Evolutionary conservation across 305 asterid species (phyloP), one percentile per base, ranked within the genome.

Genomic region (Solanum hybrid): DNA sequence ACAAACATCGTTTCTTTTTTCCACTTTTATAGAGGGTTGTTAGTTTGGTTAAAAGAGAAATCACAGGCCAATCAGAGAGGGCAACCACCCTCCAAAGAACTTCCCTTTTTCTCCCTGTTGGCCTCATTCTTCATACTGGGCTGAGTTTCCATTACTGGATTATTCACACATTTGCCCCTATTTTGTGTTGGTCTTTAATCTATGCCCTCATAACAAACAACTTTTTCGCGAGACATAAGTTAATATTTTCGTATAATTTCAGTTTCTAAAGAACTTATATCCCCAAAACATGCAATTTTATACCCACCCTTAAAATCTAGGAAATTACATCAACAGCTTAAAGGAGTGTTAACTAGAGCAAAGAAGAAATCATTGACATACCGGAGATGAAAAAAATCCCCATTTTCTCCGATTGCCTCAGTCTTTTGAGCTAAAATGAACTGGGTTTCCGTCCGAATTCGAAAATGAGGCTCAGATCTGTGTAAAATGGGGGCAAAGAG

Each of bases 391-490:
- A 79, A 80, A 80, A 31, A 14, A 73, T 27, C 12, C 69, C 37
- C 13, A 15, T 81, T 79, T 27, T 81, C 86, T 81, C 17, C 9
- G 10, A 42, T 29, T 27, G 9, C 71, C 36, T 42, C 17, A 81
- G 12, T 38, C 38, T 2, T 40, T 78, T 42, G 29, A 42, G 27
- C 38, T 82, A 45, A 42, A 42, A 45, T 82, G 71, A 82, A 45
- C 4, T 8, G 35, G 71, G 26, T 42, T 40, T 42, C 86, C 86
- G 40, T 80, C 64, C 10, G n/a, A 14, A 29, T 2, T 17, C 4
- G 40, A 17, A 38, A 27, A 42, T 29, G 38, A 82, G 93, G 94
- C 93, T 93, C 94, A 93, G 95, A 93, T 93, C 91, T 69, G 64
- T 89, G 69, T 4, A 88, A 29, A 27, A 89, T 60, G 19, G 87